These are phyloP conservation scores for Lodderomyces parapsilosis DNA, from an alignment of 1,139 yeast genomes.

Conservation along the genomic window DNA sequence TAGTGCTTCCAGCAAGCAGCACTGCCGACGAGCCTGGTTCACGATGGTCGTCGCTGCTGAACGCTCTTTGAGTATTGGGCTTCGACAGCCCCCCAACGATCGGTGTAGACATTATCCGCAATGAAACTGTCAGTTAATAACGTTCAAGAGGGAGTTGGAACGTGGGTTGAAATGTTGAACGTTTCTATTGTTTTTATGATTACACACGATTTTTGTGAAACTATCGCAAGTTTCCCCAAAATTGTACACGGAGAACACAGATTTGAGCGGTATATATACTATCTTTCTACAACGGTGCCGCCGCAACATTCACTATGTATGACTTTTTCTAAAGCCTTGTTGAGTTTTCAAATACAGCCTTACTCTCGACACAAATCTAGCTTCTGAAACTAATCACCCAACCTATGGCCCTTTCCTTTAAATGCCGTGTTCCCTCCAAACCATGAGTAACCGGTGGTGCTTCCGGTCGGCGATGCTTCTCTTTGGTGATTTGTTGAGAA, in stretches of 20 bases:
- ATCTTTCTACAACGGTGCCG: too few species aligned
- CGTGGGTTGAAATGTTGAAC: too few species aligned
- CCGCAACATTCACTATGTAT: too few species aligned
- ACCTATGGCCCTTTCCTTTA: slow-evolving; percentile 35
- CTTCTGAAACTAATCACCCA: slow-evolving; percentile 34
- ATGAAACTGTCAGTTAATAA: background rate
- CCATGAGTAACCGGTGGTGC: slow-evolving; percentile 17
- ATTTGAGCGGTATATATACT: background rate
- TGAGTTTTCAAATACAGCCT: too few species aligned
- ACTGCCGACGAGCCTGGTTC: slow-evolving; percentile 2
- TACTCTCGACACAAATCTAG: too few species aligned
- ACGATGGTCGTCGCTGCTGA: background rate
- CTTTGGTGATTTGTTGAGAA: background rate
- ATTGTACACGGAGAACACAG: too few species aligned
- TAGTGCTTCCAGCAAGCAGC: slow-evolving; percentile 5
- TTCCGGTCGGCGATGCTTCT: slow-evolving; percentile 3
- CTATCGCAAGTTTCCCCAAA: too few species aligned
- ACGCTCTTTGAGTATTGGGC: background rate
- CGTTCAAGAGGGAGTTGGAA: too few species aligned
- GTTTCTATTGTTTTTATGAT: too few species aligned
- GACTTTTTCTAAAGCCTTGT: too few species aligned
- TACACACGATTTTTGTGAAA: background rate
- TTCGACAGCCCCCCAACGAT: background rate
- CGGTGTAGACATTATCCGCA: slow-evolving; percentile 6
- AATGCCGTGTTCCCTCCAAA: slow-evolving; percentile 21